phyloP scores from a whole-genome alignment of 441 rosid genomes.

The Dalechampia spathulata region DNA sequence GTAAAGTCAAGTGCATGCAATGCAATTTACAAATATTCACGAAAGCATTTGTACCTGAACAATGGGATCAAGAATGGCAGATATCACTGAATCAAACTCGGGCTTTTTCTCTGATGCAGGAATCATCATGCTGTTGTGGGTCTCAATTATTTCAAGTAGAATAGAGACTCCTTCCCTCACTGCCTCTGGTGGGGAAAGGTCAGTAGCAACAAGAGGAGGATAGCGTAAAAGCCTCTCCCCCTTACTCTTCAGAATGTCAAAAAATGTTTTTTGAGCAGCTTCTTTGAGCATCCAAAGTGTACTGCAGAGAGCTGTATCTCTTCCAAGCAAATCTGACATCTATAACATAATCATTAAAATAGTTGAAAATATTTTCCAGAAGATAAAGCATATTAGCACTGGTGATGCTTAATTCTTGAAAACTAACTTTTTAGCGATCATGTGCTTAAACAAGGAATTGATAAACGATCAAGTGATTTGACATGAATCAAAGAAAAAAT shows the following conservation, averaged over 20 bases:
- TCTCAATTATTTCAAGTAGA: conserved; percentile 84
- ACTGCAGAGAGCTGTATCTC: conserved; percentile 75
- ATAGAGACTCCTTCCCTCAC: conserved; percentile 90
- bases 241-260: conserved; percentile 76
- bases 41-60: conserved; percentile 55
- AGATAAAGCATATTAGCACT: too few species aligned
- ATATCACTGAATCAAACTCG: conserved; percentile 71
- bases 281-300: conserved; percentile 83
- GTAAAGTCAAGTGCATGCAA: too few species aligned
- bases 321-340: conserved; percentile 89
- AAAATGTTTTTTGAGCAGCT: conserved; percentile 90
- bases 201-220: conserved; percentile 87
- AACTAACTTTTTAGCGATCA: too few species aligned
- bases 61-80: conserved; percentile 88
- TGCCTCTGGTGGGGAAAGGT: conserved; percentile 93
- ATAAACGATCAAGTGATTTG: too few species aligned
- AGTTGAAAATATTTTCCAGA: too few species aligned
- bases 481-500: too few species aligned
- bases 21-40: conserved; percentile 1
- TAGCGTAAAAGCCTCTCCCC: conserved; percentile 92
- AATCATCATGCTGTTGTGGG: conserved; percentile 77
- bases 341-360: conserved; percentile 21
- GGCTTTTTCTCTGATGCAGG: conserved; percentile 56
- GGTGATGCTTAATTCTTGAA: too few species aligned
- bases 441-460: too few species aligned